Evolutionary conservation across 345 rosid genomes (phyloP).

Genomic region (Melaleuca quinquenervia): DNA sequence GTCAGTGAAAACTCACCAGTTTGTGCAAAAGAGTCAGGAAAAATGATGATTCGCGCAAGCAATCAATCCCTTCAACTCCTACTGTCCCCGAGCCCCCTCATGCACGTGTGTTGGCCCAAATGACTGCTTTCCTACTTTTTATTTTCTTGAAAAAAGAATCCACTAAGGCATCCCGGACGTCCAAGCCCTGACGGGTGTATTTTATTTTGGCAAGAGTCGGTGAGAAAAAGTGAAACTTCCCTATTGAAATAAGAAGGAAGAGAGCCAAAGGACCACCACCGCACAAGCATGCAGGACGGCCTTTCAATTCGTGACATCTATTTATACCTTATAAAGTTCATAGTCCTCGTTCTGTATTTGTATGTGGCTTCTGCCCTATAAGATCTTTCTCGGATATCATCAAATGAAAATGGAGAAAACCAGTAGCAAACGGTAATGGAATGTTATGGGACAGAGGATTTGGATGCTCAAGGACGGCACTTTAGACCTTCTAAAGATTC

Average conservation of each 20-base stretch:
- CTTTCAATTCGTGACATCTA: neutral
- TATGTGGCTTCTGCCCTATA: neutral
- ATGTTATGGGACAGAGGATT: neutral
- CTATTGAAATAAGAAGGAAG: neutral
- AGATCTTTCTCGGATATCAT: neutral
- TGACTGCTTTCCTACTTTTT: neutral
- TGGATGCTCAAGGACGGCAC: neutral
- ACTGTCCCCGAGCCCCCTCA: neutral
- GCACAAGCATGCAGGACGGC: neutral
- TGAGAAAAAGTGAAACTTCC: neutral
- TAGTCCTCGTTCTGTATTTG: neutral
- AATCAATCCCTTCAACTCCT: neutral
- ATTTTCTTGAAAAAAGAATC: neutral
- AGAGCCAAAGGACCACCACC: neutral
- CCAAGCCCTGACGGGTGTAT: neutral
- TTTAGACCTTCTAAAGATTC: neutral
- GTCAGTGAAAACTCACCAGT: neutral
- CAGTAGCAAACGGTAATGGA: neutral
- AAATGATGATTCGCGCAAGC: neutral
- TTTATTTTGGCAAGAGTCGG: neutral
- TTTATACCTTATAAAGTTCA: neutral
- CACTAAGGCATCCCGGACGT: neutral
- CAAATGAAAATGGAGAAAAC: neutral
- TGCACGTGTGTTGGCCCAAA: neutral
- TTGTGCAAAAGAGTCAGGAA: neutral